Base-by-base conservation (phyloP, 345 rosid species). In the Camelina hispida region DNA sequence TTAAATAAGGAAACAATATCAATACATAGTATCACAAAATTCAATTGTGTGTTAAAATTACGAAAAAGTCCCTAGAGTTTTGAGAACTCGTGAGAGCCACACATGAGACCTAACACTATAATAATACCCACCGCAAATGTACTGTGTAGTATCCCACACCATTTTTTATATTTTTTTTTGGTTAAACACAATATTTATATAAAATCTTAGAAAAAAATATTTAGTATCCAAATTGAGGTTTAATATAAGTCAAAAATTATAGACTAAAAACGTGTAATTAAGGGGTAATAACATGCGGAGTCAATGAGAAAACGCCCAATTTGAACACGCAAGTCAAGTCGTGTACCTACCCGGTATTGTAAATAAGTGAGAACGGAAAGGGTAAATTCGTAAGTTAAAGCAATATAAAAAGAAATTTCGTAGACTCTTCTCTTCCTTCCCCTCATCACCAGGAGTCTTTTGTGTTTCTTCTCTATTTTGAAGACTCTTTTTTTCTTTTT, bases 291-390 rank as follows among this genome's bases (percentile, higher is more conserved):
- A 60, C 72, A 66, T 20, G 73, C 78, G 10, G 67, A 40, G n/a
- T 58, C 2, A 47, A 48, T 75, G 47, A 40, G 40, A 46, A 76
- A 69, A 69, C 75, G 59, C 72, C 67, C 54, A 66, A 47, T 55
- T 52, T 8, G 9, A 50, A 37, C 73, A 66, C 76, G 73, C 78
- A 78, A 13, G 2, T 78, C 44, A 56, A 67, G 66, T 14, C 28
- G 59, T 44, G 78, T 16, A 78, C 81, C 81, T 78, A 72, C 61
- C 6, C 34, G 37, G 9, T 3, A 3, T 4, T 43, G 78, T 60
- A 78, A 72, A 42, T 23, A 3, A 44, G 6, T 0, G 20, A 44
- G 12, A 1, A 25, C 2, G 0, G 0, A 0, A 53, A 78, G 81
- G 81, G 78, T 0, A 67, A 1, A 61, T 66, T 10, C 43, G 81